Base-by-base conservation (phyloP, 768 basidiomycete species). In the Tulasnella sp. region DNA sequence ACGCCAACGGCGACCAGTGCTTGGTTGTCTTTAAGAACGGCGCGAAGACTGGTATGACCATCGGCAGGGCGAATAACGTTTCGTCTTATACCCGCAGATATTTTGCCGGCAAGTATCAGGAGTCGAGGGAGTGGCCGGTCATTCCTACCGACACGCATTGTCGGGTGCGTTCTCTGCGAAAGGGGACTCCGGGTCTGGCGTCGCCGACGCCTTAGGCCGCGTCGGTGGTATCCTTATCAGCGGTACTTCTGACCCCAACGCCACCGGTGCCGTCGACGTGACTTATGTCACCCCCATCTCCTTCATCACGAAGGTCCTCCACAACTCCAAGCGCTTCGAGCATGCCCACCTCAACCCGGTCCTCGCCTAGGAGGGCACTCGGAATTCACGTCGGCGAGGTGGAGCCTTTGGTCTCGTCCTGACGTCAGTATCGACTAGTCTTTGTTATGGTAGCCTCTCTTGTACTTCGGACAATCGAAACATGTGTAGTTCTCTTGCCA, bases 11-110 rank as follows among this genome's bases (percentile, higher is more conserved):
- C 36, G 58, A 59, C n/a, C 25, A 57, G 21, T 59, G 58, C 57
- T 58, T 59, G 57, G 31, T 42, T n/a, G 58, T 60, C 58, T 40
- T 59, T 37, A 59, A 59, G 56, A 58, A 58, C 29, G 58, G 58
- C 27, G 41, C 8, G 34, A 55, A 19, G 29, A 59, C 58, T 29
- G 57, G 27, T 59, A 41, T 34, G 55, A 59, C 58, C 35, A 58
- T 59, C 34, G 36, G 58, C 37, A 56, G 41, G 25, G 58, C 57
- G 54, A 39, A 34, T 21, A 37, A 31, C 32, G 55, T 59, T 41
- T 23, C 37, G 23, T 58, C 58, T 37, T 59, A 9, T 40, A 45
- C 39, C 56, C 55, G 58, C 19, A 59, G 6, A n/a, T 31, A 59
- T 37, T 40, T 57, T 12, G 57, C 58, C 41, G 56, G 41, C 31